Conservation (phyloP, 2,329 filamentous ascomycete species). For the Colletotrichum spinosum region DNA sequence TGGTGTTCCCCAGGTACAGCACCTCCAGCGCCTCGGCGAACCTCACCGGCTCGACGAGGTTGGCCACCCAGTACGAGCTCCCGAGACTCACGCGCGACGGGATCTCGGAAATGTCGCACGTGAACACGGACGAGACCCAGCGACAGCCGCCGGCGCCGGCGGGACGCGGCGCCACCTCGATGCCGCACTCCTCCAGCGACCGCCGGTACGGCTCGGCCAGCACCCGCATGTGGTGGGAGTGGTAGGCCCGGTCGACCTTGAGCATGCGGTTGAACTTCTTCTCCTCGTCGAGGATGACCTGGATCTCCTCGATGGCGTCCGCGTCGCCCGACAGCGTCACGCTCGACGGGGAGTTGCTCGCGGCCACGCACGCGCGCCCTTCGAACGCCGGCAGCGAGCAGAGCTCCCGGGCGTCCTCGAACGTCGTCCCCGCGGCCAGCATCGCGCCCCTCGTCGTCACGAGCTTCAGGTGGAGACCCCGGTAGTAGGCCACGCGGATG, state of each 20-base stretch:
- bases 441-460: conserved; percentile 39
- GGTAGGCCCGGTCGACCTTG: conserved; percentile 45
- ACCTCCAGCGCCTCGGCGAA: conserved; percentile 40
- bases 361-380: conserved; percentile 41
- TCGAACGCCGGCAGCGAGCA: conserved; percentile 25
- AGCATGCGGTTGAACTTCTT: conserved; percentile 40
- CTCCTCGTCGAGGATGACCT: conserved; percentile 37
- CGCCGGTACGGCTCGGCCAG: neutral
- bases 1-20: neutral
- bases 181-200: neutral
- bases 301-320: conserved; percentile 42
- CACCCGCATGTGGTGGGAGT: conserved; percentile 45
- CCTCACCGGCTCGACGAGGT: conserved; percentile 44
- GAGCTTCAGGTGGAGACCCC: conserved; percentile 29
- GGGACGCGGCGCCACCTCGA: neutral
- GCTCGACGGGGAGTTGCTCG: conserved; percentile 40
- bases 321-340: conserved; percentile 45
- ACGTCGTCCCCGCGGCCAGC: conserved; percentile 40
- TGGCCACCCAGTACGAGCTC: conserved; percentile 43
- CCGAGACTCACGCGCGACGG: neutral
- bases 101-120: neutral
- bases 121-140: conserved; percentile 7
- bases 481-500: conserved; percentile 41
- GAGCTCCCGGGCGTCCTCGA: conserved; percentile 31
- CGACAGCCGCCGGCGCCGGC: neutral